These are phyloP conservation scores for Alloteropsis semialata DNA, from an alignment of 176 grass and related monocot genomes.

Conservation along the genomic window DNA sequence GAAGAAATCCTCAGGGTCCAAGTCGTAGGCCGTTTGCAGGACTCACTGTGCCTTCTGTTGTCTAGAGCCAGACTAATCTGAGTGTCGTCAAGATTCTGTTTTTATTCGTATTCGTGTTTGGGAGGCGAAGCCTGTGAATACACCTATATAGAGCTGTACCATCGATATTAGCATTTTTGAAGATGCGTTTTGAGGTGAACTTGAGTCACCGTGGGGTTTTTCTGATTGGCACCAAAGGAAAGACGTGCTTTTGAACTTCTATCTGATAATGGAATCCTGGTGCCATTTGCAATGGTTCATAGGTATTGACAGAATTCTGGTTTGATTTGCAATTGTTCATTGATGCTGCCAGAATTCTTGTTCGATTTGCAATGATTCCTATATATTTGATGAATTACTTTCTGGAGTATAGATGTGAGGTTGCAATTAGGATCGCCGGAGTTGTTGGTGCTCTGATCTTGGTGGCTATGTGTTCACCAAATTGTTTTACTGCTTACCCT, in stretches of 20 bases:
- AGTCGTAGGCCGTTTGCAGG: slow-evolving; percentile 25
- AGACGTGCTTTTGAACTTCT: not conserved
- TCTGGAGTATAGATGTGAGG: not conserved
- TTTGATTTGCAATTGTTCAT: not conserved
- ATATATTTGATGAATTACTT: not conserved
- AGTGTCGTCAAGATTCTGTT: slow-evolving; percentile 12
- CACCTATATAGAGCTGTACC: slow-evolving; percentile 32
- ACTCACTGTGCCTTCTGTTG: slow-evolving; percentile 16
- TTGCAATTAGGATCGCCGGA: not conserved
- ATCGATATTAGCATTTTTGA: slow-evolving; percentile 26
- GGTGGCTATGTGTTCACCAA: too few species aligned
- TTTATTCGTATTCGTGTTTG: slow-evolving; percentile 24
- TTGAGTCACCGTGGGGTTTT: not conserved
- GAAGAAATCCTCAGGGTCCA: slow-evolving; percentile 45
- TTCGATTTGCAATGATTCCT: not conserved
- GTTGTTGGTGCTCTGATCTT: not conserved
- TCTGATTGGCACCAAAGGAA: not conserved
- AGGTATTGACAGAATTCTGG: not conserved
- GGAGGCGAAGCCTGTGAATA: slow-evolving; percentile 45
- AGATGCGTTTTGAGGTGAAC: slow-evolving; percentile 20
- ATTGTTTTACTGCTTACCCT: not conserved
- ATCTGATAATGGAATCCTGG: not conserved
- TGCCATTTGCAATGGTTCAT: not conserved
- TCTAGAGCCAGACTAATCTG: slow-evolving; percentile 17
- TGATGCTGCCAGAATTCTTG: not conserved